Conservation (phyloP, 2,329 filamentous ascomycete genomes). For the Microcera coccophila region DNA sequence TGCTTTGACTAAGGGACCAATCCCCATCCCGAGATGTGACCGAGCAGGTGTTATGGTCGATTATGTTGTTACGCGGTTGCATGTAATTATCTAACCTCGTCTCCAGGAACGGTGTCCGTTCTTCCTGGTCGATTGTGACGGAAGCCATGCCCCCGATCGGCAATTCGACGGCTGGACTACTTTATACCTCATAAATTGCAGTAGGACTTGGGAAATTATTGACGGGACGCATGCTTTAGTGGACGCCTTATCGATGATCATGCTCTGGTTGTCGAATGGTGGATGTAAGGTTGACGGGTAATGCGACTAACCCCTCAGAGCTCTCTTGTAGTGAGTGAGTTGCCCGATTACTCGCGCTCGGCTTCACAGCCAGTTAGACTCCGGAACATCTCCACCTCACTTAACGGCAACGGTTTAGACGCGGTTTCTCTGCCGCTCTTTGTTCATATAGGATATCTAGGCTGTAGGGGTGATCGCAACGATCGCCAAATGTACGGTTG, state of each 20-base stretch:
- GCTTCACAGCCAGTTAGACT: not conserved
- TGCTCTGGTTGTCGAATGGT: not conserved
- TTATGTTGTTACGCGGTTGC: not conserved
- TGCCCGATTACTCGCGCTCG: slow-evolving; percentile 2
- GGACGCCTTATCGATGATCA: not conserved
- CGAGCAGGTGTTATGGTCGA: not conserved
- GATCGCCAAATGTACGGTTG: no score
- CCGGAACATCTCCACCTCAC: not conserved
- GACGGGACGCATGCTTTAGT: not conserved
- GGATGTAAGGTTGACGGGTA: not conserved
- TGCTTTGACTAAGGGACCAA: slow-evolving; percentile 19
- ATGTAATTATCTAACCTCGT: not conserved
- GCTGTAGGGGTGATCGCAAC: no score
- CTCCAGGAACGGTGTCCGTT: slow-evolving; percentile 2
- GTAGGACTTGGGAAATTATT: no score
- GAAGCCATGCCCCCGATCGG: not conserved
- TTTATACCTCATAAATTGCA: no score
- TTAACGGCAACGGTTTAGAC: no score
- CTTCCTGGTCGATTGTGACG: slow-evolving; percentile 10
- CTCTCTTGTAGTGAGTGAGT: no score
- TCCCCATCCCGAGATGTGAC: no score
- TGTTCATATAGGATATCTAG: no score
- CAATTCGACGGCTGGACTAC: no score
- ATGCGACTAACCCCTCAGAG: not conserved
- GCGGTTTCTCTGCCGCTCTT: no score